phyloP scores from a whole-genome alignment of 2,329 filamentous ascomycete genomes.

The Hyphodiscus sp. region DNA sequence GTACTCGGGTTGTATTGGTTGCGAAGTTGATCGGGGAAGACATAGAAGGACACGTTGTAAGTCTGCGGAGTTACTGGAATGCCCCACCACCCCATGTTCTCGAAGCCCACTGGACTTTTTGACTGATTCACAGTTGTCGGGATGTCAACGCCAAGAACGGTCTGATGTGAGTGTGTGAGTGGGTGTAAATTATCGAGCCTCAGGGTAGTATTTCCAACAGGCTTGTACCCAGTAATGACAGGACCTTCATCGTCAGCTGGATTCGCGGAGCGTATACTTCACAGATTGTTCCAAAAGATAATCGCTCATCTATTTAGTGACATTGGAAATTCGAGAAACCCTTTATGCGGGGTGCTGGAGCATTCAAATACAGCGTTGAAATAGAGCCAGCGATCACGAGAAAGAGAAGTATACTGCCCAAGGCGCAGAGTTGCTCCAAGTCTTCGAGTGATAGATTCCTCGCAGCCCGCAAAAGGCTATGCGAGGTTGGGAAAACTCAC shows the following conservation, averaged over 20 bases:
- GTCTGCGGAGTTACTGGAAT: conserved; percentile 27
- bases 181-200: conserved; percentile 13
- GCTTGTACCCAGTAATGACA: conserved; percentile 48
- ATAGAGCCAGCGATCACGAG: no score
- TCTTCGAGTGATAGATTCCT: no score
- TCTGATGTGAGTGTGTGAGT: conserved; percentile 12
- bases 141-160: conserved; percentile 15
- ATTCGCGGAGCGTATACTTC: conserved; percentile 27
- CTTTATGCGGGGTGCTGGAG: no score
- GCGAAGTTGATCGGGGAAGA: conserved; percentile 30
- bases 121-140: conserved; percentile 11
- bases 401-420: no score
- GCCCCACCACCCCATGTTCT: conserved; percentile 30
- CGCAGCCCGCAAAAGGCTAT: no score
- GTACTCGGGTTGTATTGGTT: conserved; percentile 13
- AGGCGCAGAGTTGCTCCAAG: no score
- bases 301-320: no score
- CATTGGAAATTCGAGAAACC: no score
- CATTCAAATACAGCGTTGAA: no score
- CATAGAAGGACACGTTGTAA: conserved; percentile 29
- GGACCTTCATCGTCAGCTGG: conserved; percentile 35
- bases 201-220: conserved; percentile 32
- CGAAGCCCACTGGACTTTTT: conserved; percentile 23
- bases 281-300: no score
- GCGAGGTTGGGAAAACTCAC: conserved; percentile 13